phyloP scores from a whole-genome alignment of 78 protist genomes.

The Dictyostelium brefeldianum region DNA sequence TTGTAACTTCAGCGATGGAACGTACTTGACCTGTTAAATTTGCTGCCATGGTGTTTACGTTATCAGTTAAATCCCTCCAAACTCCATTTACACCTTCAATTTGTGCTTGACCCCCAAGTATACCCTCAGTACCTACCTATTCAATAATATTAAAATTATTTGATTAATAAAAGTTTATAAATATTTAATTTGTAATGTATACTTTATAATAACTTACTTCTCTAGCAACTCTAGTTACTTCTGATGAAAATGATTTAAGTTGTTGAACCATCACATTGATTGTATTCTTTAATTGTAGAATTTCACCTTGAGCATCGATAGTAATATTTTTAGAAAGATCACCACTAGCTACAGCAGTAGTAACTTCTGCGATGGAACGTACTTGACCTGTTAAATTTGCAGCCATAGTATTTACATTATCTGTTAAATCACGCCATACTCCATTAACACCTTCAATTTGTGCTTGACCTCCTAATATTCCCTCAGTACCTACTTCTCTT shows the following conservation, averaged over 20 bases:
- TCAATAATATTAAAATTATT: no score
- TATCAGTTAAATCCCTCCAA: constrained; percentile 65
- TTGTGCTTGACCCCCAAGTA: constrained; percentile 71
- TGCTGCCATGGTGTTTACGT: constrained; percentile 65
- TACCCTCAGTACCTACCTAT: constrained; percentile 82
- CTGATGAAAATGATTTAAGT: constrained; percentile 64
- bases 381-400: constrained; percentile 58
- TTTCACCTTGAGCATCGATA: constrained; percentile 57
- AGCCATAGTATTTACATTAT: constrained; percentile 69
- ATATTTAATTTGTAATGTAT: no score
- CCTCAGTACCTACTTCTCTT: constrained; percentile 70
- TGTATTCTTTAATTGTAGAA: constrained; percentile 56
- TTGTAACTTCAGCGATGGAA: constrained; percentile 49
- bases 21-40: constrained; percentile 58
- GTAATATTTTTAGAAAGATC: constrained; percentile 67
- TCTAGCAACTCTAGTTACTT: constrained; percentile 63
- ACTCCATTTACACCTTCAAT: constrained; percentile 48
- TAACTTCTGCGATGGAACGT: constrained; percentile 54
- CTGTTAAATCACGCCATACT: constrained; percentile 69
- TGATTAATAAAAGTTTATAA: no score
- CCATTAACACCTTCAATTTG: constrained; percentile 50
- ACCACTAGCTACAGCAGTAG: constrained; percentile 61
- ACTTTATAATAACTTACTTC: no score
- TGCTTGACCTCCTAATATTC: constrained; percentile 67
- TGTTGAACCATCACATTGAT: constrained; percentile 73